A percentile compares a stretch with the other conserved stretches of the same genome.
These are phyloP conservation scores for Claviceps purpurea DNA, from an alignment of 2,329 filamentous ascomycete genomes.

Conservation along the genomic window DNA sequence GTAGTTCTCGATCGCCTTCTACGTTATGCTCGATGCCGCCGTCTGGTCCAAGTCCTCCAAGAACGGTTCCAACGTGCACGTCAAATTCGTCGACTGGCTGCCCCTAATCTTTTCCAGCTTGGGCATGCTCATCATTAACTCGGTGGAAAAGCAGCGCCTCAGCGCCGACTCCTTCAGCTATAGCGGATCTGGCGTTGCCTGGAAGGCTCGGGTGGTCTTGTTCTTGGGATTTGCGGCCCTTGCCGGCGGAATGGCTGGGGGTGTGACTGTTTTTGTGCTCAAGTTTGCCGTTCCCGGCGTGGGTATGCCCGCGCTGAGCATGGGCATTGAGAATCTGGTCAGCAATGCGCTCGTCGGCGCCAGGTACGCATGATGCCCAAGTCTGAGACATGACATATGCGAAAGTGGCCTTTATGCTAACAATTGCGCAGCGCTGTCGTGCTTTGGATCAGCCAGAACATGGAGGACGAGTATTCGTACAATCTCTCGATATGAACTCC, in stretches of 20 bases:
- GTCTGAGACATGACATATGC: background rate
- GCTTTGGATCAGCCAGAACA: slow-evolving; percentile 57
- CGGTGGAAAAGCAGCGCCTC: slow-evolving; percentile 52
- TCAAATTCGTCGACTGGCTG: slow-evolving; percentile 58
- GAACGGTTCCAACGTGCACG: slow-evolving; percentile 47
- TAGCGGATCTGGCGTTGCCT: slow-evolving; percentile 48
- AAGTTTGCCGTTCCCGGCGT: slow-evolving; percentile 48
- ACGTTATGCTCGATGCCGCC: slow-evolving; percentile 53
- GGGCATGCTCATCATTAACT: slow-evolving; percentile 61
- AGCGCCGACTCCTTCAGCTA: slow-evolving; percentile 51
- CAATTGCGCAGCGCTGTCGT: slow-evolving; percentile 38
- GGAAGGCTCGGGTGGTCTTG: slow-evolving; percentile 55
- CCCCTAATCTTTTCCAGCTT: slow-evolving; percentile 53
- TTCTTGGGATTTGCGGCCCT: slow-evolving; percentile 54
- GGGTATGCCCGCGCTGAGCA: slow-evolving; percentile 45
- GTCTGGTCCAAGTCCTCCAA: slow-evolving; percentile 50
- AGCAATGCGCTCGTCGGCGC: slow-evolving; percentile 50
- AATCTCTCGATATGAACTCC: slow-evolving; percentile 38
- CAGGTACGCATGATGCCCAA: slow-evolving; percentile 28
- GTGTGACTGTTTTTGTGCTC: slow-evolving; percentile 54
- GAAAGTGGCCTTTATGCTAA: slow-evolving; percentile 7
- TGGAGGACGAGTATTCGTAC: slow-evolving; percentile 60
- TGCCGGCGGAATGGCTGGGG: slow-evolving; percentile 55
- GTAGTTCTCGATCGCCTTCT: slow-evolving; percentile 56
- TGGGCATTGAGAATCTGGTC: slow-evolving; percentile 54